phyloP scores from a whole-genome alignment of 1,284 basidiomycete genomes.

The Trichosporon sp. region DNA sequence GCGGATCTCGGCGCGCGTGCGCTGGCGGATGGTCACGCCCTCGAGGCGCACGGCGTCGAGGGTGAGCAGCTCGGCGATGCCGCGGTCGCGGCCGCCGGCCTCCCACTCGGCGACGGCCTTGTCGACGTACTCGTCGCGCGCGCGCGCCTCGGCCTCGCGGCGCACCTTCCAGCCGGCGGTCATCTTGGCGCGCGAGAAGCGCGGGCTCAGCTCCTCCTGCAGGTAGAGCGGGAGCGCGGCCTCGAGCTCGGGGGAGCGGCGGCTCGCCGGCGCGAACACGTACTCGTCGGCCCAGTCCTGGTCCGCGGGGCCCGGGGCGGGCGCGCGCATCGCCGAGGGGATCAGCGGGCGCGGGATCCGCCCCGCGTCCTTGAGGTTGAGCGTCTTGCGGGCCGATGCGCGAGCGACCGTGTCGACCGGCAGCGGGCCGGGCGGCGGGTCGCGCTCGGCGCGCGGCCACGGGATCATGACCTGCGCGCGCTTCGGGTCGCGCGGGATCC shows the following conservation, averaged over 20 bases:
- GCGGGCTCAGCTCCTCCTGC: conserved; percentile 44
- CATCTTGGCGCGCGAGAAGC: conserved; percentile 42
- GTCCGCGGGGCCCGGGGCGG: conserved; percentile 18
- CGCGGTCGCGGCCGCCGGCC: conserved; percentile 36
- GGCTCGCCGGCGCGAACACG: conserved; percentile 18
- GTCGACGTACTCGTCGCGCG: conserved; percentile 21
- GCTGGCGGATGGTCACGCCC: conserved; percentile 33
- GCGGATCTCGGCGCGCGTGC: conserved; percentile 44
- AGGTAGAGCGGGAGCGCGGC: conserved; percentile 47
- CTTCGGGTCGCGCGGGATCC: conserved; percentile 12
- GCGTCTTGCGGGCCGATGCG: conserved; percentile 11
- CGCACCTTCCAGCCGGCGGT: conserved; percentile 35
- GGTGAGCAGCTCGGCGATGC: conserved; percentile 28
- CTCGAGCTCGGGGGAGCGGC: conserved; percentile 26
- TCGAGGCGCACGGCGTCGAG: conserved; percentile 31
- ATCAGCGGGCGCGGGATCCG: conserved; percentile 15
- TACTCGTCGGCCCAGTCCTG: conserved; percentile 28
- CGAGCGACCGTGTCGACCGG: conserved; percentile 23
- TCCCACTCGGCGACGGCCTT: conserved; percentile 38
- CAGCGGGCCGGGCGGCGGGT: conserved; percentile 9
- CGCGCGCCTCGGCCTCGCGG: conserved; percentile 26
- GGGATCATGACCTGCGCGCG: conserved; percentile 29
- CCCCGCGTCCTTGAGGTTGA: conserved; percentile 13
- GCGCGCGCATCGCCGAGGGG: conserved; percentile 26
- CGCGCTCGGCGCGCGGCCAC: conserved; percentile 26